Conservation (phyloP, 139 green algal genomes). For the Medakamo hakoo region DNA sequence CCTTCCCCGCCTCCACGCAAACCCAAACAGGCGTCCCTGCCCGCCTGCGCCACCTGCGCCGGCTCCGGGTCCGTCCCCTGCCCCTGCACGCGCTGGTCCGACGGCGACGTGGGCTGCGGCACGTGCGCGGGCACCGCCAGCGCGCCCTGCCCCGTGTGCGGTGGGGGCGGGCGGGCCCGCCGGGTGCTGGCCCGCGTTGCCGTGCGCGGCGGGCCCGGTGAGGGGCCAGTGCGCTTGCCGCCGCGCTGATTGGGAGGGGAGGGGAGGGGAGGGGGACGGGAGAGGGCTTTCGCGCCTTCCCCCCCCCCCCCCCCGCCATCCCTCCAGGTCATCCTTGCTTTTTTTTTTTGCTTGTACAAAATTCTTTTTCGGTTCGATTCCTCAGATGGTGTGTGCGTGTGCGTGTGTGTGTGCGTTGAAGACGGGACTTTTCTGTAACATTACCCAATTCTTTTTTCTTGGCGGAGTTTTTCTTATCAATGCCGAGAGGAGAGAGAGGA, state of each 20-base stretch:
- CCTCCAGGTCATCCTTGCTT: neutral
- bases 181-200: too few relatives aligned
- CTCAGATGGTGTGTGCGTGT: neutral
- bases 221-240: too few relatives aligned
- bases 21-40: too few relatives aligned
- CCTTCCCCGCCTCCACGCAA: too few relatives aligned
- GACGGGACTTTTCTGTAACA: too few relatives aligned
- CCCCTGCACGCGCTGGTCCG: slow-evolving; percentile 9
- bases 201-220: too few relatives aligned
- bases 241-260: too few relatives aligned
- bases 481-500: neutral
- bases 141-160: slow-evolving; percentile 2
- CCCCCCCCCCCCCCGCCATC: too few relatives aligned
- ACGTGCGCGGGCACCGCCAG: slow-evolving; percentile 1
- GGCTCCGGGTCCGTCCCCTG: slow-evolving; percentile 2
- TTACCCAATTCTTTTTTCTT: neutral
- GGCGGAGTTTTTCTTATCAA: neutral
- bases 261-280: too few relatives aligned
- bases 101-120: slow-evolving; percentile 6
- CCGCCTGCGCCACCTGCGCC: slow-evolving; percentile 4
- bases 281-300: too few relatives aligned
- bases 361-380: neutral
- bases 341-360: neutral
- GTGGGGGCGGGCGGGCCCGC: slow-evolving; percentile 1
- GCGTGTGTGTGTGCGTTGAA: neutral